Conservation (phyloP, 78 protist species). For the Anaeramoeba flamelloides region DNA sequence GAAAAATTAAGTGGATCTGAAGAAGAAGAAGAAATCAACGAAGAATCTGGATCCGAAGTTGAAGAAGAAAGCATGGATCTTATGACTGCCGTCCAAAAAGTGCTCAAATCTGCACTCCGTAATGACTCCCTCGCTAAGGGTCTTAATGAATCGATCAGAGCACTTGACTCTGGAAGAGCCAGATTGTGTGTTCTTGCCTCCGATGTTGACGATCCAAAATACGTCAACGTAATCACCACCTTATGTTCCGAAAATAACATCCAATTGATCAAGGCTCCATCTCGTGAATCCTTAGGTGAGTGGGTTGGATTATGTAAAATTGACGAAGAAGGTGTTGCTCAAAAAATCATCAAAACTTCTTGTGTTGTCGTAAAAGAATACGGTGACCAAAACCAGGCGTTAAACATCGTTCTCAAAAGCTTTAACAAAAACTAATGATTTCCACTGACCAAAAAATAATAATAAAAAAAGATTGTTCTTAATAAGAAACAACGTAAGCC, state of each 20-base stretch:
- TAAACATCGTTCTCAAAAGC: constrained; percentile 45
- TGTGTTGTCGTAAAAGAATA: constrained; percentile 53
- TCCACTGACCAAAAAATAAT: too few species aligned
- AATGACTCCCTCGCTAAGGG: constrained; percentile 77
- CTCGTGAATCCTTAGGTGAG: constrained; percentile 62
- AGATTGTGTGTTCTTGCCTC: constrained; percentile 67
- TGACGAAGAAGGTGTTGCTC: constrained; percentile 79
- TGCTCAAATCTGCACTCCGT: constrained; percentile 54
- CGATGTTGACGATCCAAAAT: constrained; percentile 62
- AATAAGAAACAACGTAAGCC: too few species aligned
- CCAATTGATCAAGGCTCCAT: constrained; percentile 50
- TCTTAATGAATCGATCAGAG: constrained; percentile 69
- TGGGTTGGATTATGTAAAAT: constrained; percentile 87
- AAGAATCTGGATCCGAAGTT: too few species aligned
- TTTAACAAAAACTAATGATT: constrained; percentile 28
- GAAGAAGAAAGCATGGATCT: too few species aligned
- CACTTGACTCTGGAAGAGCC: constrained; percentile 61
- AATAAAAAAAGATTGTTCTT: too few species aligned
- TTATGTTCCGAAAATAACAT: constrained; percentile 66
- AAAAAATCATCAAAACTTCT: constrained; percentile 77
- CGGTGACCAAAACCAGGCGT: constrained; percentile 54
- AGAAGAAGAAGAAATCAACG: too few species aligned
- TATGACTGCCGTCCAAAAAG: constrained; percentile 54
- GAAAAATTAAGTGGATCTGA: too few species aligned
- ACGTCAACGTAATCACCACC: constrained; percentile 68